These are phyloP conservation scores for Clavaria fumosa DNA, from an alignment of 768 basidiomycete species.

Conservation along the genomic window DNA sequence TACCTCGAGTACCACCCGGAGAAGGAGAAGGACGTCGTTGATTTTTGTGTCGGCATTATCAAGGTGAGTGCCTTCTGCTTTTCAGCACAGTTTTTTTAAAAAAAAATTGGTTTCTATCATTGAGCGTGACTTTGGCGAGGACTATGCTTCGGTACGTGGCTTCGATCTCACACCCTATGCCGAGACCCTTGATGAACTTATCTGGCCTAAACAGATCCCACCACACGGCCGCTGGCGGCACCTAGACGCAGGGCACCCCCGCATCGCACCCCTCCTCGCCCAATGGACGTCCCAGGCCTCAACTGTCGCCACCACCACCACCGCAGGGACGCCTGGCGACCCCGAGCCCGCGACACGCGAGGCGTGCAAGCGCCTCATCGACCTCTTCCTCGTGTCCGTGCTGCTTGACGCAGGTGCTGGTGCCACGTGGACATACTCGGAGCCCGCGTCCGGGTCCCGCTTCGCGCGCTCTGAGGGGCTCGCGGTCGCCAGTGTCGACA, in stretches of 20 bases:
- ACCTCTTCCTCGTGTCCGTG: constrained; percentile 83
- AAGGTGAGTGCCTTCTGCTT: constrained; percentile 43
- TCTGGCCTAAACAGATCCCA: constrained; percentile 41
- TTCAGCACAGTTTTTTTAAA: neutral
- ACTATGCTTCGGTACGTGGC: constrained; percentile 48
- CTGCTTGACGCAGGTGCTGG: constrained; percentile 93
- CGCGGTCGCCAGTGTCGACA: constrained; percentile 78
- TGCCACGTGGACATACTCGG: constrained; percentile 61
- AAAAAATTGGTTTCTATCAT: constrained; percentile 5
- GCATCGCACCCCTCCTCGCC: constrained; percentile 43
- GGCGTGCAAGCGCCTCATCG: constrained; percentile 60
- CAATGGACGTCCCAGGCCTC: constrained; percentile 41
- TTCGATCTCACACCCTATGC: neutral
- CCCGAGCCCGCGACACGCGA: constrained; percentile 36
- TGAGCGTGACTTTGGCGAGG: constrained; percentile 67
- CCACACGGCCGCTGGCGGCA: constrained; percentile 88
- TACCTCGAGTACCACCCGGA: constrained; percentile 80
- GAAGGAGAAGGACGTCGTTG: constrained; percentile 50
- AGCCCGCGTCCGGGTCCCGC: constrained; percentile 33
- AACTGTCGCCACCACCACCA: too few species aligned
- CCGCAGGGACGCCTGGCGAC: constrained; percentile 33
- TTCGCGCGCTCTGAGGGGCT: constrained; percentile 69
- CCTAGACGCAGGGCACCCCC: constrained; percentile 52
- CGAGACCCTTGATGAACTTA: neutral
- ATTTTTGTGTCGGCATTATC: constrained; percentile 66